These are phyloP conservation scores for Wickerhamomyces sp. DNA, from an alignment of 1,139 yeast species.

Conservation along the genomic window DNA sequence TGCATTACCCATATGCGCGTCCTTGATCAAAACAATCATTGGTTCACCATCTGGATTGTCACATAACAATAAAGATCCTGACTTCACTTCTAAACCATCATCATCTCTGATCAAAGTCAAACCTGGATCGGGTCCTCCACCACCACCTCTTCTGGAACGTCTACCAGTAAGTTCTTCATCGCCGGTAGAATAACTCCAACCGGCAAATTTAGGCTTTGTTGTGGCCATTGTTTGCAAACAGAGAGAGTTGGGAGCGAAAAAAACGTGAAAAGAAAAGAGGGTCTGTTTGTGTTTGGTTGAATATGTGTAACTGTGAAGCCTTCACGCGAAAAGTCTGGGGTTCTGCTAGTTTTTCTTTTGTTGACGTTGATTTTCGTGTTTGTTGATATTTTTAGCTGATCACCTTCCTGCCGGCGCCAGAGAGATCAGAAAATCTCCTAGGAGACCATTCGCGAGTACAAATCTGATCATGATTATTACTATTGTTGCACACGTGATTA, in stretches of 20 bases:
- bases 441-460: no score
- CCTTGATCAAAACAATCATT: constrained; percentile 14
- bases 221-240: constrained; percentile 14
- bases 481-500: no score
- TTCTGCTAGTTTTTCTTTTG: no score
- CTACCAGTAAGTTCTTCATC: constrained; percentile 1
- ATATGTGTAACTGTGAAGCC: no score
- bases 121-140: constrained; percentile 7
- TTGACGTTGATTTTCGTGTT: no score
- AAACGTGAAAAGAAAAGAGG: no score
- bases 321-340: no score
- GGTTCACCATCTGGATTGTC: constrained; percentile 11
- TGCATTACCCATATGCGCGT: constrained; percentile 16
- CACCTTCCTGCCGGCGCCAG: no score
- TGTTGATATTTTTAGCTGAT: no score
- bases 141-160: constrained; percentile 12
- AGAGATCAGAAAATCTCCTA: no score
- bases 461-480: no score
- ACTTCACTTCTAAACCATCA: constrained; percentile 18
- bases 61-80: constrained; percentile 16
- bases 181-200: constrained; percentile 18
- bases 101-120: constrained; percentile 17
- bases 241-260: neutral
- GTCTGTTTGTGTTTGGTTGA: no score
- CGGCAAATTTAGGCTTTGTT: constrained; percentile 14